A percentile compares a stretch with the other conserved stretches of the same genome.
These are phyloP conservation scores for Xylaria flabelliformis DNA, from an alignment of 495 filamentous ascomycete species.

Conservation along the genomic window DNA sequence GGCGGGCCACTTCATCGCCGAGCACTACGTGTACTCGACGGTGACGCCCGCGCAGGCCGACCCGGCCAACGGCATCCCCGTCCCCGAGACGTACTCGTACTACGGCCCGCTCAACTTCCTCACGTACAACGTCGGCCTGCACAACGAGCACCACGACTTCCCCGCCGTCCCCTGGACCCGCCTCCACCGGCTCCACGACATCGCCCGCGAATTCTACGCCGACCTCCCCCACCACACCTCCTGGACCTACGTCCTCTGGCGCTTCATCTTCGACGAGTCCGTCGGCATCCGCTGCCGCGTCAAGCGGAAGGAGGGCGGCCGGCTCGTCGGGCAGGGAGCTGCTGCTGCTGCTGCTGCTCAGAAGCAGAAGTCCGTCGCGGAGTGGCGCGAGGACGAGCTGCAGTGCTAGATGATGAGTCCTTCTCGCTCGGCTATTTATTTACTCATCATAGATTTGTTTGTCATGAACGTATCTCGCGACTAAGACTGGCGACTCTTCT, in stretches of 20 bases:
- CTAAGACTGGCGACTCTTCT: background rate
- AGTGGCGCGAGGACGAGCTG: conserved; percentile 29
- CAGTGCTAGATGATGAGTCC: conserved; percentile 12
- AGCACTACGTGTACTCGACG: conserved; percentile 96
- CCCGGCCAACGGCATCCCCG: conserved; percentile 62
- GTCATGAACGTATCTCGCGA: background rate
- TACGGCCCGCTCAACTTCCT: conserved; percentile 92
- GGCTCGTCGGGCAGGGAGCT: conserved; percentile 58
- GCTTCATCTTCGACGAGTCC: conserved; percentile 87
- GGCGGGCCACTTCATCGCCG: conserved; percentile 97
- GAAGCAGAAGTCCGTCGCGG: conserved; percentile 53
- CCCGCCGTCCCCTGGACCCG: conserved; percentile 94
- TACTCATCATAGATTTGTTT: background rate
- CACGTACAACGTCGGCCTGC: conserved; percentile 95
- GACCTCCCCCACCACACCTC: conserved; percentile 85
- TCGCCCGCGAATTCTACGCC: conserved; percentile 93
- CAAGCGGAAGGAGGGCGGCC: conserved; percentile 83
- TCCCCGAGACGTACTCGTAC: conserved; percentile 97
- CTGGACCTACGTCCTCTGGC: conserved; percentile 93
- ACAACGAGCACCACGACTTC: conserved; percentile 99
- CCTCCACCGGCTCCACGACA: conserved; percentile 72
- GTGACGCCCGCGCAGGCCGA: conserved; percentile 63
- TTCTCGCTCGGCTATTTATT: background rate
- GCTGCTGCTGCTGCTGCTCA: conserved; percentile 44
- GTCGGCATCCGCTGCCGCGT: conserved; percentile 91